Percentiles rank a stretch among this genome's conserved stretches.
These are phyloP conservation scores for Xylariomycetidae sp. DNA, from an alignment of 2,329 filamentous ascomycete species.

Conservation along the genomic window DNA sequence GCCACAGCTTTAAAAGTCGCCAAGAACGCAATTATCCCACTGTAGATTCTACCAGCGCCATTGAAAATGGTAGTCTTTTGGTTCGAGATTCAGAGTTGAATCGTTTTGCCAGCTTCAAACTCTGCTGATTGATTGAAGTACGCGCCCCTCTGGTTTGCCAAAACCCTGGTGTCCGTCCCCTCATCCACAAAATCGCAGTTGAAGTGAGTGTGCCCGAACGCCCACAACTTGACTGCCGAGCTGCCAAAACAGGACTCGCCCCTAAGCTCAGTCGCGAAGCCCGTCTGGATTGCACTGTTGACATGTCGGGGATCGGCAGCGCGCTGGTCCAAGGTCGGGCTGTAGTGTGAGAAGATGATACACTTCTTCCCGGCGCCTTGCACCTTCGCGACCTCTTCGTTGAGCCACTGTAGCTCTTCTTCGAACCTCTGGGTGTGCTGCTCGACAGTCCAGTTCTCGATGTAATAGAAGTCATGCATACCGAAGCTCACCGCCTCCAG, in stretches of 20 bases:
- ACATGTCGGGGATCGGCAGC: slow-evolving; percentile 29
- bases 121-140: slow-evolving; percentile 21
- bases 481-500: slow-evolving; percentile 32
- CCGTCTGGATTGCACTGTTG: slow-evolving; percentile 21
- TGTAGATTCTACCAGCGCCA: no score
- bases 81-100: no score
- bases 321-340: slow-evolving; percentile 29
- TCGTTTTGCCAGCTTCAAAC: not conserved
- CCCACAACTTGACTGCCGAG: slow-evolving; percentile 35
- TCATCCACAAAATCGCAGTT: slow-evolving; percentile 34
- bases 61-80: no score
- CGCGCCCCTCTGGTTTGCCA: slow-evolving; percentile 36
- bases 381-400: slow-evolving; percentile 26
- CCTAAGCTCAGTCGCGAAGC: slow-evolving; percentile 35
- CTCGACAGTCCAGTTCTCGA: slow-evolving; percentile 31
- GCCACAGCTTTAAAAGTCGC: no score
- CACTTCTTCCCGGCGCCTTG: slow-evolving; percentile 20
- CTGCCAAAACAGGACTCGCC: slow-evolving; percentile 29
- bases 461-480: slow-evolving; percentile 47
- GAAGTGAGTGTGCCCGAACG: slow-evolving; percentile 44
- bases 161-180: slow-evolving; percentile 23
- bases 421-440: slow-evolving; percentile 32
- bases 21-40: no score
- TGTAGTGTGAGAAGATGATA: slow-evolving; percentile 37
- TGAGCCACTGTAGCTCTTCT: slow-evolving; percentile 38